Base-by-base conservation (phyloP, 768 basidiomycete species). In the Agrocybe praecox region DNA sequence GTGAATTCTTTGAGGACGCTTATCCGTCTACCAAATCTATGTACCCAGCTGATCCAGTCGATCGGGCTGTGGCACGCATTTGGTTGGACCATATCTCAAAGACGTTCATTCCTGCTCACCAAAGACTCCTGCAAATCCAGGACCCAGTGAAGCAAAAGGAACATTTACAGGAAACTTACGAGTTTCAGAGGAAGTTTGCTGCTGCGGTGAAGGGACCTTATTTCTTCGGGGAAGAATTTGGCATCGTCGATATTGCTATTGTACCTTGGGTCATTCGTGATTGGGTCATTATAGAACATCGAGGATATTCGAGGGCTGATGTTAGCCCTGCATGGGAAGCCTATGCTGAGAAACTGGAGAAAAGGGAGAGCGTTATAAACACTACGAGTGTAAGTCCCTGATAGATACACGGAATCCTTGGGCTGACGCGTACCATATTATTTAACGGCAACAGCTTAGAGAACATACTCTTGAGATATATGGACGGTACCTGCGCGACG, bases 1-100 rank as follows among this genome's bases (percentile, higher is more conserved):
- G 80, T 68, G 86, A 89, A 67, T 86, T 86, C 67, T 74, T 89
- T 56, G 87, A 89, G 61, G 88, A 89, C 49, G 77, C 80, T 4
- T 85, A 78, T 65, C 78, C 80, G 1, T 49, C 59, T 9, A 56
- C 76, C 57, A 73, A 70, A 36, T 82, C 82, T 8, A 69, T 87
- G n/a, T 76, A 85, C 34, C 83, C 87, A 0, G 50, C 58, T 5
- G 81, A 87, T 58, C 80, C 86, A 1, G 74, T 72, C 51, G 75
- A 75, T 6, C 77, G 80, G n/a, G 84, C 83, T 0, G 67, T 74
- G 50, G 77, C 75, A 1, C 80, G 85, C 33, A 76, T 87, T 57
- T 83, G 82, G 82, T 69, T 85, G 46, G 84, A 87, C 65, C 76
- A 82, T 60, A 68, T 84, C 56, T 65, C 68, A 22, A 88, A 86